A percentile compares a stretch with the other conserved stretches of the same genome.
These are phyloP conservation scores for Phtheirospermum japonicum DNA, from an alignment of 257 asterid species.

Conservation along the genomic window DNA sequence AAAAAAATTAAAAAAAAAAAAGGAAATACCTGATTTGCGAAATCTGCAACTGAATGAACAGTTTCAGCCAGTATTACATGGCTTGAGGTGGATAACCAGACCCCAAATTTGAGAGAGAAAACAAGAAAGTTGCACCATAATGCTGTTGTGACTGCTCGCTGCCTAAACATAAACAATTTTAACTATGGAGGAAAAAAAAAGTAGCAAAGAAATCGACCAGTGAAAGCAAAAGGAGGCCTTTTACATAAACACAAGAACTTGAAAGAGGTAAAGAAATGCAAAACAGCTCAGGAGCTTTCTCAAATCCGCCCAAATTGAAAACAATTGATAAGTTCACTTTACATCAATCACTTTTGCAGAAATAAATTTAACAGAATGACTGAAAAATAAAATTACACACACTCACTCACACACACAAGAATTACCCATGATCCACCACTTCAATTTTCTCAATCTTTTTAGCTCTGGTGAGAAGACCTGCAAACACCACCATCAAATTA, in stretches of 20 bases:
- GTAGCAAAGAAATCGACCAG: constrained; percentile 15
- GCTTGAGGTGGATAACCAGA: constrained; percentile 90
- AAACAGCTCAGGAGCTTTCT: constrained; percentile 13
- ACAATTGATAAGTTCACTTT: too few relatives aligned
- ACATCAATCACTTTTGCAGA: constrained; percentile 4
- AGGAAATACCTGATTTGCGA: constrained; percentile 79
- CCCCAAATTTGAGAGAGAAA: constrained; percentile 93
- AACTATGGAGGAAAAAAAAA: constrained; percentile 25
- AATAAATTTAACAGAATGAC: not conserved
- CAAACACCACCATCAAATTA: constrained; percentile 20
- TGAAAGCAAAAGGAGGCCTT: constrained; percentile 18
- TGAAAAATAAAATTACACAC: not conserved
- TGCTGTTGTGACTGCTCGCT: constrained; percentile 97
- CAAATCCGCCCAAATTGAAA: not conserved
- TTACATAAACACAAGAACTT: constrained; percentile 10
- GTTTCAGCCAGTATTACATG: constrained; percentile 93
- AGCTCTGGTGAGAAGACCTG: constrained; percentile 77
- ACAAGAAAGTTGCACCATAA: constrained; percentile 95
- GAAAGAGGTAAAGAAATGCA: constrained; percentile 15
- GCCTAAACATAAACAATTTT: constrained; percentile 44
- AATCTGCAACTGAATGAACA: constrained; percentile 91
- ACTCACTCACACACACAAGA: constrained; percentile 1
- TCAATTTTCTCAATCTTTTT: constrained; percentile 52
- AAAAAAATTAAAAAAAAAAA: not conserved
- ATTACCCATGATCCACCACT: constrained; percentile 83